These are phyloP conservation scores for Jackrogersella multiformis DNA, from an alignment of 495 filamentous ascomycete species.

Conservation along the genomic window DNA sequence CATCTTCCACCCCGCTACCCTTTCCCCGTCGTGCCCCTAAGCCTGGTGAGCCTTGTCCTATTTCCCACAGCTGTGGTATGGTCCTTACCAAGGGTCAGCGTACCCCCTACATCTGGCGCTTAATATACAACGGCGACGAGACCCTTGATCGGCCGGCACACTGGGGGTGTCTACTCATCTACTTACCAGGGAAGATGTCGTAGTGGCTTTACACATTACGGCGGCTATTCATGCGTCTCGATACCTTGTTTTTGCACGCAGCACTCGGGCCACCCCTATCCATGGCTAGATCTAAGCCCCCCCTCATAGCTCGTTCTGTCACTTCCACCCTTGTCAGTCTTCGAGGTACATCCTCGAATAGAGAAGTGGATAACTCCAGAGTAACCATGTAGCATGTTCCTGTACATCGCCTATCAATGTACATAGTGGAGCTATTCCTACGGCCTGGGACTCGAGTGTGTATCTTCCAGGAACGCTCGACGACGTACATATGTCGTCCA, in stretches of 20 bases:
- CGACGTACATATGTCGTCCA: conserved; percentile 36
- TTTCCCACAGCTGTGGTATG: conserved; percentile 26
- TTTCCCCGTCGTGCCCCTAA: conserved; percentile 15
- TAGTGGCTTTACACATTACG: conserved; percentile 21
- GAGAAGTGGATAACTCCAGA: conserved; percentile 28
- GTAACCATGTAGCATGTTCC: conserved; percentile 33
- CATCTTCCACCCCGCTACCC: conserved; percentile 35
- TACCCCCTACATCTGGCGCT: conserved; percentile 35
- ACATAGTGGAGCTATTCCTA: conserved; percentile 36
- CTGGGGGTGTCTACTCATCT: conserved; percentile 36
- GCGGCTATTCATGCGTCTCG: conserved; percentile 40
- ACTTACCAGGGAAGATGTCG: conserved; percentile 24
- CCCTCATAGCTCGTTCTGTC: conserved; percentile 24
- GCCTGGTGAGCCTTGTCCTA: conserved; percentile 29
- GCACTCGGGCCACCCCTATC: conserved; percentile 35
- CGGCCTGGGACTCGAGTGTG: conserved; percentile 33
- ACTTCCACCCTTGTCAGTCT: conserved; percentile 28
- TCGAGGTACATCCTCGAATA: conserved; percentile 39
- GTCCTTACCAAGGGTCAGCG: conserved; percentile 18
- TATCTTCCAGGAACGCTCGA: conserved; percentile 39
- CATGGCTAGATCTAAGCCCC: conserved; percentile 38
- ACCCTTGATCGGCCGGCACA: conserved; percentile 25
- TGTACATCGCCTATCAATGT: conserved; percentile 35
- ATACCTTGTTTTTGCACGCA: conserved; percentile 30
- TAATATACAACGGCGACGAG: conserved; percentile 23